Percentiles rank a stretch among this genome's conserved stretches.
These are phyloP conservation scores for Zygosaccharomyces bisporus DNA, from an alignment of 805 yeast genomes.

Conservation along the genomic window DNA sequence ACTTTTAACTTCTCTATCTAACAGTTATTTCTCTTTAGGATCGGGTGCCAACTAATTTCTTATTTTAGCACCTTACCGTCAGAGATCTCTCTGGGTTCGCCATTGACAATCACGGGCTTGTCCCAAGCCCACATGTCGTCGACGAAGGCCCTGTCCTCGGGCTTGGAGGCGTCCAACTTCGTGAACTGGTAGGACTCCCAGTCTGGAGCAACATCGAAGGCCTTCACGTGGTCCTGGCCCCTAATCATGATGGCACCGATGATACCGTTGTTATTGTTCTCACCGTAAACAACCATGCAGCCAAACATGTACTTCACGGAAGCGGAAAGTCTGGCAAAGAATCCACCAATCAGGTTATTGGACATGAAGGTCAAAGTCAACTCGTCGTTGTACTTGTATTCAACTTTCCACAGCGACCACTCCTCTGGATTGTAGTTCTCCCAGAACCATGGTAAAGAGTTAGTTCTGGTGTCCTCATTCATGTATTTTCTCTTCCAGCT, in stretches of 20 bases:
- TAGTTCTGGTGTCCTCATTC: conserved; percentile 90
- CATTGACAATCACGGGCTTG: conserved; percentile 78
- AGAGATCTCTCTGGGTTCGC: conserved; percentile 80
- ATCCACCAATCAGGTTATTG: conserved; percentile 94
- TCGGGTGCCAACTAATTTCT: neutral
- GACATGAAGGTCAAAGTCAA: conserved; percentile 95
- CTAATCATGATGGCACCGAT: conserved; percentile 89
- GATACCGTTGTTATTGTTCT: conserved; percentile 94
- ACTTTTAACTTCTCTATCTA: neutral
- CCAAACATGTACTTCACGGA: conserved; percentile 92
- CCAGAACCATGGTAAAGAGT: conserved; percentile 97
- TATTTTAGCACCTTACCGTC: conserved; percentile 98
- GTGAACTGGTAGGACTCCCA: conserved; percentile 90
- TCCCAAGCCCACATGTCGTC: conserved; percentile 99
- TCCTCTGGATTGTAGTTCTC: conserved; percentile 83
- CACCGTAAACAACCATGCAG: conserved; percentile 88
- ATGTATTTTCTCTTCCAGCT: conserved; percentile 95
- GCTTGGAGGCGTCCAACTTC: conserved; percentile 76
- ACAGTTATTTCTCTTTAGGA: neutral
- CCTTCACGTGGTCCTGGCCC: conserved; percentile 86
- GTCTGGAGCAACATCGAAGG: conserved; percentile 97
- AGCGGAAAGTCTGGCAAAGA: conserved; percentile 87
- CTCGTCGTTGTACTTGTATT: conserved; percentile 95
- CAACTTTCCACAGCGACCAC: conserved; percentile 92
- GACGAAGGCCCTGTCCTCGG: conserved; percentile 74